Evolutionary conservation across 2,329 filamentous ascomycete species (phyloP).

Genomic region (Pyrenochaeta sp.): DNA sequence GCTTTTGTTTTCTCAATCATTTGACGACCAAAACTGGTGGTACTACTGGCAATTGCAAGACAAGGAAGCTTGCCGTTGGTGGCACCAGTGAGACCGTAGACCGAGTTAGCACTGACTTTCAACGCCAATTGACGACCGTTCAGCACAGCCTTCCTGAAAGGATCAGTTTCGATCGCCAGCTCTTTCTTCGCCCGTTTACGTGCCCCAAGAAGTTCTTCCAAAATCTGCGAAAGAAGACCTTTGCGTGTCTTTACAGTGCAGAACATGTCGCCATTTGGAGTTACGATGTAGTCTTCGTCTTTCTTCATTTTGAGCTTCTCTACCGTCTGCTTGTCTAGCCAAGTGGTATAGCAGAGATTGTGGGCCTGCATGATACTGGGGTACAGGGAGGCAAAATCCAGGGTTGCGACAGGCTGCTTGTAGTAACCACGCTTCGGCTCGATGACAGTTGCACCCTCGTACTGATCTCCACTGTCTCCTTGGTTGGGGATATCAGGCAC

Average conservation of each 20-base stretch:
- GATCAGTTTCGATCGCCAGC: conserved; percentile 84
- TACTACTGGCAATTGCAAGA: conserved; percentile 93
- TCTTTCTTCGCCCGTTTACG: conserved; percentile 95
- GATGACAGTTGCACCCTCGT: conserved; percentile 97
- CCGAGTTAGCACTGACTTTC: conserved; percentile 97
- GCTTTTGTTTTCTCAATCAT: conserved; percentile 99
- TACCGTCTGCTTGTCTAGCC: conserved; percentile 79
- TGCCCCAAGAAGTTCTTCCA: conserved; percentile 89
- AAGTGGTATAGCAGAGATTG: conserved; percentile 96
- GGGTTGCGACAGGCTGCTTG: conserved; percentile 90
- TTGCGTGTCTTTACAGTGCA: conserved; percentile 88
- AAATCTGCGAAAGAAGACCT: conserved; percentile 90
- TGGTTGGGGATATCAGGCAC: conserved; percentile 84
- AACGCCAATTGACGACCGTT: conserved; percentile 96
- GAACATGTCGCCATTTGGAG: conserved; percentile 93
- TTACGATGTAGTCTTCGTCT: conserved; percentile 95
- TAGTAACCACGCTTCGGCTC: conserved; percentile 94
- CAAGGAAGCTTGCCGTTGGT: conserved; percentile 96
- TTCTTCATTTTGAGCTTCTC: conserved; percentile 80
- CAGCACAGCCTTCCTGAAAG: conserved; percentile 96
- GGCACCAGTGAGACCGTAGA: conserved; percentile 96
- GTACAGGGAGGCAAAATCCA: conserved; percentile 98
- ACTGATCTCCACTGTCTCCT: conserved; percentile 77
- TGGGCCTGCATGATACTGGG: conserved; percentile 99
- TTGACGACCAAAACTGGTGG: conserved; percentile 93